phyloP scores from a whole-genome alignment of 257 asterid species.

The Solanum pennellii region DNA sequence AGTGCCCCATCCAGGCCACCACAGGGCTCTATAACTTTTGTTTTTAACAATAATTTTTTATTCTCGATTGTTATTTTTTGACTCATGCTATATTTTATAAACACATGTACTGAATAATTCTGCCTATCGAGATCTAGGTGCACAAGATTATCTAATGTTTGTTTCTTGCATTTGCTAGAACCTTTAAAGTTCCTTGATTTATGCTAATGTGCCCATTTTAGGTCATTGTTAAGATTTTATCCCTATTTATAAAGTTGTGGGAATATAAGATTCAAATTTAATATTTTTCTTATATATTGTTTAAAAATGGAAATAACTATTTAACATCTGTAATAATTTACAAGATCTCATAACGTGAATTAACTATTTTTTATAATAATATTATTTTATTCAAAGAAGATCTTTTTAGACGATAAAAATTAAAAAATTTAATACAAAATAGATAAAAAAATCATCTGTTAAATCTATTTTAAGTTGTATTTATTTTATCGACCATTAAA shows the following conservation, averaged over 20 bases:
- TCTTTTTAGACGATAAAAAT: not conserved
- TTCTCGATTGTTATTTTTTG: accelerated
- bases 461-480: too few species aligned
- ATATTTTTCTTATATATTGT: not conserved
- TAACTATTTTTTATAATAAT: too few species aligned
- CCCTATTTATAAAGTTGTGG: not conserved
- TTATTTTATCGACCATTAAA: not conserved
- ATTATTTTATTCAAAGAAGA: not conserved
- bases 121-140: not conserved
- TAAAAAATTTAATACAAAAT: not conserved
- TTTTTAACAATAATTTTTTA: not conserved
- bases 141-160: not conserved
- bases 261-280: not conserved
- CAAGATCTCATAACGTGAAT: too few species aligned
- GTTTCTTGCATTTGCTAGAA: not conserved
- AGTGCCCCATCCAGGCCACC: conserved; percentile 1
- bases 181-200: not conserved
- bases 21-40: conserved; percentile 2
- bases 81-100: not conserved
- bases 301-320: not conserved
- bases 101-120: not conserved
- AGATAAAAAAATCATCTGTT: too few species aligned
- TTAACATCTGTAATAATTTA: too few species aligned
- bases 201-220: not conserved
- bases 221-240: not conserved